Evolutionary conservation across 768 basidiomycete species (phyloP).

Genomic region (Suillus subluteus): DNA sequence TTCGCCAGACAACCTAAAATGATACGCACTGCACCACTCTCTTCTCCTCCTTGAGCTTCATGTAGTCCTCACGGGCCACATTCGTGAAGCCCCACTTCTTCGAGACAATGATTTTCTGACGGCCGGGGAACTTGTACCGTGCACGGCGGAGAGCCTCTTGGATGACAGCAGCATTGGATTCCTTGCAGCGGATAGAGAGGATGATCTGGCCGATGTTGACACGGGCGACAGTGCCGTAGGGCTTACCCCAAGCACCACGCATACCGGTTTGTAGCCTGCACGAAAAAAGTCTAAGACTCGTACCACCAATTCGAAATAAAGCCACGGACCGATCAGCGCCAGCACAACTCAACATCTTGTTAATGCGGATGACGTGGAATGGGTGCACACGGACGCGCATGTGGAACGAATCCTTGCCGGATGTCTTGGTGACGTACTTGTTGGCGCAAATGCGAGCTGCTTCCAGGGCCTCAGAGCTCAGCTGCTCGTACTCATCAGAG

Average conservation of each 20-base stretch:
- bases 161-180: constrained; percentile 83
- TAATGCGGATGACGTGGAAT: constrained; percentile 98
- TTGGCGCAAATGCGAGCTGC: constrained; percentile 99
- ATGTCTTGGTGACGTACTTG: constrained; percentile 99
- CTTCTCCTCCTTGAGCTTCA: constrained; percentile 89
- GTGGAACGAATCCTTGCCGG: constrained; percentile 99
- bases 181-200: constrained; percentile 90
- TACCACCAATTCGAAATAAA: neutral
- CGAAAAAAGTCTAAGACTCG: neutral
- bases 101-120: constrained; percentile 96
- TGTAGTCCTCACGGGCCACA: constrained; percentile 88
- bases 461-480: constrained; percentile 95
- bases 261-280: constrained; percentile 90
- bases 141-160: constrained; percentile 98
- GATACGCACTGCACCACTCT: constrained; percentile 80
- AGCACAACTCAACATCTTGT: constrained; percentile 99
- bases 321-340: constrained; percentile 88
- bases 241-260: constrained; percentile 99
- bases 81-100: constrained; percentile 99
- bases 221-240: constrained; percentile 96
- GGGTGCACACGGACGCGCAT: constrained; percentile 96
- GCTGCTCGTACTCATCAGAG: constrained; percentile 98
- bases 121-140: constrained; percentile 98
- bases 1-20: constrained; percentile 1
- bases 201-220: constrained; percentile 99